Percentiles rank a stretch among this genome's conserved stretches.
phyloP scores from a whole-genome alignment of 805 yeast genomes.

The Cyberlindnera mycetangii region DNA sequence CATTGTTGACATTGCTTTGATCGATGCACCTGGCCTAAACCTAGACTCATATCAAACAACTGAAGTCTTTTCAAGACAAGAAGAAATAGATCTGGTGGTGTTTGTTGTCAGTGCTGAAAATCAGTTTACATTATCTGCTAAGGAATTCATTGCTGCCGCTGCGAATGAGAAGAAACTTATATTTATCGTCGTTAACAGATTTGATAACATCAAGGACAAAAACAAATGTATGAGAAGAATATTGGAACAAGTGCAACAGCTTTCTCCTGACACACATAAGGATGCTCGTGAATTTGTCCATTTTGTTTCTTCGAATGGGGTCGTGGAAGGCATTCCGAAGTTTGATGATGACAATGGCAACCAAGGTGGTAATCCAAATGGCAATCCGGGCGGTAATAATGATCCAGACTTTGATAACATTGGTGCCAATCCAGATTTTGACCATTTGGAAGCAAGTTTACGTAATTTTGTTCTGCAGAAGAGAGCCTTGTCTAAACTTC shows the following conservation, averaged over 20 bases:
- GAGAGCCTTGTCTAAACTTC: constrained; percentile 79
- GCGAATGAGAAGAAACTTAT: constrained; percentile 89
- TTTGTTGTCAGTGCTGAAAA: constrained; percentile 96
- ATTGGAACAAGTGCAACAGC: constrained; percentile 75
- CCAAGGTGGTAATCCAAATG: constrained; percentile 37
- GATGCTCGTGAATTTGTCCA: constrained; percentile 90
- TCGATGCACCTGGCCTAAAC: constrained; percentile 97
- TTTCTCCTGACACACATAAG: constrained; percentile 90
- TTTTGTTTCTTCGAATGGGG: constrained; percentile 70
- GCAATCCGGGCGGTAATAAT: constrained; percentile 18
- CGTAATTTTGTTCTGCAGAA: constrained; percentile 86
- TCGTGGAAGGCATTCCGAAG: constrained; percentile 35
- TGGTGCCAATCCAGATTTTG: constrained; percentile 60
- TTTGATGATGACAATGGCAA: constrained; percentile 36
- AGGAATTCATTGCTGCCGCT: constrained; percentile 87
- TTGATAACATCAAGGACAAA: constrained; percentile 82
- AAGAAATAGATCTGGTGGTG: constrained; percentile 92
- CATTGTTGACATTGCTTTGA: constrained; percentile 84
- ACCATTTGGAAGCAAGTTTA: constrained; percentile 77
- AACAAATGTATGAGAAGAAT: constrained; percentile 74
- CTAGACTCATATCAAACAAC: constrained; percentile 92
- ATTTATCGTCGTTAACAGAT: constrained; percentile 90
- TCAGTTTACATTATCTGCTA: constrained; percentile 90
- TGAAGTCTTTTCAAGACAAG: constrained; percentile 92
- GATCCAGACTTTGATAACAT: constrained; percentile 25